Evolutionary conservation across 305 asterid genomes (phyloP), one percentile per base, ranked within the genome.

Genomic region (Rubia peregrina): DNA sequence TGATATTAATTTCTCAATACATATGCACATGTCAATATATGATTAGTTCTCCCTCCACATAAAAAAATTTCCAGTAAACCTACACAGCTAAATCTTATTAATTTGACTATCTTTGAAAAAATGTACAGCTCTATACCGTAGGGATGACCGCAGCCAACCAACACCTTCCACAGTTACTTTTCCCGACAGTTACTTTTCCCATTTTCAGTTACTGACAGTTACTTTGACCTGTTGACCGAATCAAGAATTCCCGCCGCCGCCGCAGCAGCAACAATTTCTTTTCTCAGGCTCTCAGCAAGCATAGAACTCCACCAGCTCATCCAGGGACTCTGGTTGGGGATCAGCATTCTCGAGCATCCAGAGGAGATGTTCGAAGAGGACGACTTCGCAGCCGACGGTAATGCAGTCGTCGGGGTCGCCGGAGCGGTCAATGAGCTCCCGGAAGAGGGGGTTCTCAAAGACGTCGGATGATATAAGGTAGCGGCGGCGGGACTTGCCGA

Each of bases 281-380:
- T 21, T 53, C 21, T 89, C 78, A 86, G 74, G 4, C 10, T 53
- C 21, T 89, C 78, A 87, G 74, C 93, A 90, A 8, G 97, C 83
- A 79, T 92, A 92, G 36, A 90, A 89, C 51, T 90, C 93, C n/a
- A 84, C 98, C 44, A 92, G 91, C 82, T 90, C 98, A 13, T 85
- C 85, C 72, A 87, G 30, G 13, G 96, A 86, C 40, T 92, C 97
- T 46, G 95, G 89, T 77, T 87, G 97, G 61, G 91, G 95, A 82
- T 92, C 98, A 71, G 89, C 97, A 76, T 92, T 90, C 71, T 90
- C 89, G 13, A 92, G 96, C 98, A 92, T 92, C 98, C 98, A 92
- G 1, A 92, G 84, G 26, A 92, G 87, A 81, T 92, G 98, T 67
- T 92, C 98, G 76, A 92, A 92, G 65, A 92, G 84, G 43, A 92